Conservation (phyloP, 2,329 filamentous ascomycete species). For the Beauveria caledonica region DNA sequence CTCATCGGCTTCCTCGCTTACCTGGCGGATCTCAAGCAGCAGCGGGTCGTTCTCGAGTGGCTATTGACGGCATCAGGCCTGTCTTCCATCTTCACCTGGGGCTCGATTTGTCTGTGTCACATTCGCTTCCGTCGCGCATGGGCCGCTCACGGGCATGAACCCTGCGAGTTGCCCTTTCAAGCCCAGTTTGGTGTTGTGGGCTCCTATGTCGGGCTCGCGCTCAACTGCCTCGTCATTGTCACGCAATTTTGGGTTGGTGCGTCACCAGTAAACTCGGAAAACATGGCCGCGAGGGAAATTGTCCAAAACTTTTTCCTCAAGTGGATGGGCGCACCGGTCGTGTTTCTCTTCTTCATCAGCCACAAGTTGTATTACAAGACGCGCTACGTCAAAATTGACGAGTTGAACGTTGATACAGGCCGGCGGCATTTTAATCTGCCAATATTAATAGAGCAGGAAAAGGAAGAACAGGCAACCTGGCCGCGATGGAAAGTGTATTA, state of each 20-base stretch:
- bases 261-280: slow-evolving; percentile 53
- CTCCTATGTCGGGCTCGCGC: slow-evolving; percentile 65
- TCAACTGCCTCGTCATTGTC: slow-evolving; percentile 63
- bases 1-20: slow-evolving; percentile 61
- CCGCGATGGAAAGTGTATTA: slow-evolving; percentile 64
- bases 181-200: slow-evolving; percentile 66
- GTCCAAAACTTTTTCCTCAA: slow-evolving; percentile 58
- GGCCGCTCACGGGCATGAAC: slow-evolving; percentile 49
- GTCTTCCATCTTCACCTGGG: slow-evolving; percentile 63
- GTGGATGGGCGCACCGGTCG: slow-evolving; percentile 57
- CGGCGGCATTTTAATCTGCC: slow-evolving; percentile 69
- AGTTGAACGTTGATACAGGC: slow-evolving; percentile 76
- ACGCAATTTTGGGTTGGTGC: slow-evolving; percentile 77
- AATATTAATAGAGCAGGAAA: slow-evolving; percentile 64
- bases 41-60: slow-evolving; percentile 63
- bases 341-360: slow-evolving; percentile 52
- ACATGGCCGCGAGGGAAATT: slow-evolving; percentile 33
- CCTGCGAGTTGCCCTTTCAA: slow-evolving; percentile 65
- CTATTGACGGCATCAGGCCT: slow-evolving; percentile 60
- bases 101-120: slow-evolving; percentile 53
- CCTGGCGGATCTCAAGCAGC: slow-evolving; percentile 52
- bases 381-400: slow-evolving; percentile 49
- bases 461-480: slow-evolving; percentile 58
- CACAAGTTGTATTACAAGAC: slow-evolving; percentile 67
- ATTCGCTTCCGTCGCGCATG: slow-evolving; percentile 57